Percentiles rank a stretch among this genome's conserved stretches.
These are phyloP conservation scores for Pseudocercospora vitis DNA, from an alignment of 2,329 filamentous ascomycete species.

Conservation along the genomic window DNA sequence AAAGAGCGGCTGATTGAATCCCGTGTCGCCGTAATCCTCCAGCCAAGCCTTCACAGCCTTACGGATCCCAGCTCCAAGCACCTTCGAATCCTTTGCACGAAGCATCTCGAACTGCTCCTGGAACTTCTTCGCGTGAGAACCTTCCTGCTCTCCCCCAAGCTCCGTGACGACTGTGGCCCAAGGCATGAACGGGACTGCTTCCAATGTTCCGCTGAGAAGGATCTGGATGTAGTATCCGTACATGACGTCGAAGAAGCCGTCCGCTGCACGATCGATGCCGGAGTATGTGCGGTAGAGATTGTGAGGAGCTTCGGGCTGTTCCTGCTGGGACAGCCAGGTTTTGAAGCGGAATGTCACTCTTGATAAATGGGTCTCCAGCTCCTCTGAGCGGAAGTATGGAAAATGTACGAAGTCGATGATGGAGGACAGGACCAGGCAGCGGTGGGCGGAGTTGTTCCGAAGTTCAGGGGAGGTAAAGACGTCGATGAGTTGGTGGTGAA, in stretches of 20 bases:
- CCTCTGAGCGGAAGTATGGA: no score
- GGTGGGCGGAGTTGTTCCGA: not conserved
- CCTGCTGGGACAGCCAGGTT: not conserved
- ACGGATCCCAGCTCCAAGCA: not conserved
- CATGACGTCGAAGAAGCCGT: constrained; percentile 4
- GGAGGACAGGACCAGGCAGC: not conserved
- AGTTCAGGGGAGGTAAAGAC: not conserved
- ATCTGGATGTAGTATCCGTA: not conserved
- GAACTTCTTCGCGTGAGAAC: not conserved
- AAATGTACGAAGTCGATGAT: not conserved
- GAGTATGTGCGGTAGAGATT: not conserved
- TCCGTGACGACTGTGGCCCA: not conserved
- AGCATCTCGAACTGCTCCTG: not conserved
- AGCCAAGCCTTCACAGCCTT: not conserved
- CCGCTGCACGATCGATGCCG: not conserved
- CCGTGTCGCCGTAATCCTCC: not conserved
- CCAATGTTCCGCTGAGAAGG: not conserved
- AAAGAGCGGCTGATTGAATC: not conserved
- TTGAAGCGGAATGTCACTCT: not conserved
- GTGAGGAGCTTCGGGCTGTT: not conserved
- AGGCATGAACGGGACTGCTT: not conserved
- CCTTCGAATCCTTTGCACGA: not conserved
- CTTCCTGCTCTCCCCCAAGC: not conserved
- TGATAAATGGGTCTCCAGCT: not conserved
- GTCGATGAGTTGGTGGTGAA: not conserved